Base-by-base conservation (phyloP, 1,284 basidiomycete genomes). In the Mycosarcoma maydis region DNA sequence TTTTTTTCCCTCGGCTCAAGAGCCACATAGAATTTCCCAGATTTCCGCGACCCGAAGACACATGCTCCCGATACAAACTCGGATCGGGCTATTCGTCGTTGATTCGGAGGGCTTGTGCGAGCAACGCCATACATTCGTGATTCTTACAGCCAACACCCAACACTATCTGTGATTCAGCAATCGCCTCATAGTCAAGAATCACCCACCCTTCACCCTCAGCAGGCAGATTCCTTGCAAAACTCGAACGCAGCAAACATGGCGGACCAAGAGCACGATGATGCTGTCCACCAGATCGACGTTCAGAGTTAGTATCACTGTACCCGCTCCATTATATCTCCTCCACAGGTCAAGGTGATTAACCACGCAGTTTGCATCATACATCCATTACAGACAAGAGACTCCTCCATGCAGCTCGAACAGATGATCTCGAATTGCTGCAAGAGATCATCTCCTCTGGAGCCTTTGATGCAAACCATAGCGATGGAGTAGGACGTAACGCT, bases 401-500 rank as follows among this genome's bases (percentile, higher is more conserved):
- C 27, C 54, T 76, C 8, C 72, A 72, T 23, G 77, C 79, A 14
- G 73, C 74, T 3, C 61, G 73, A 38, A 75, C 71, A 14, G 77
- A 80, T 52, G 75, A 79, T 30, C 40, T 70, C 4, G 75, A 73
- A 4, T 55, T 80, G 7, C 47, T 76, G 11, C 60, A 72, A 29
- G 73, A 74, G 36, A 66, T 80, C 34, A 23, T 76, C 24, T 49
- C 60, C 9, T 62, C 72, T 0, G 51, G 65, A 9, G 67, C 50
- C 9, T 73, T 75, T 44, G 76, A 80, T 34, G 69, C 76, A 43
- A 80, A 80, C 41, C 68, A 61, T 43, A 52, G 52, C 22, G 77
- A 80, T 27, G 75, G 76, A 0, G 43, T 80, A 29, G 79, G 79
- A 6, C 76, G 73, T 50, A 80, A 78, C n/a, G 62, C 77, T 11